phyloP scores from a whole-genome alignment of 2,329 filamentous ascomycete genomes.

The Bipolaris gigantea region DNA sequence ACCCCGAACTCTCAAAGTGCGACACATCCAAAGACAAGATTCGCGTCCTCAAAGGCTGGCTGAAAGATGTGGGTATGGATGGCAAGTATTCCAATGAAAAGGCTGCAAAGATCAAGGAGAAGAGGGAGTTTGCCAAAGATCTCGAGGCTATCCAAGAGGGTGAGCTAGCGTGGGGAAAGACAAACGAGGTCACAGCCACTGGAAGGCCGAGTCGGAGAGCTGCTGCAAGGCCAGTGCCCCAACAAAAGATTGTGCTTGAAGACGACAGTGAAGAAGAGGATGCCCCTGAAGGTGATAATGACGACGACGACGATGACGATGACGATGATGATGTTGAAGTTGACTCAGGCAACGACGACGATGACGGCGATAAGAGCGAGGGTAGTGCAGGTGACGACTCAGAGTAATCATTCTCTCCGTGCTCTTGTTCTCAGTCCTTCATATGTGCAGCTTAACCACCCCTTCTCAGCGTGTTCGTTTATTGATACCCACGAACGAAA shows the following conservation, averaged over 20 bases:
- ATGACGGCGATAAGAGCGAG: constrained; percentile 16
- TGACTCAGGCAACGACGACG: constrained; percentile 19
- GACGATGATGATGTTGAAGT: constrained; percentile 26
- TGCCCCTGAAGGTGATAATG: constrained; percentile 17
- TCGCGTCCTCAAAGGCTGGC: constrained; percentile 74
- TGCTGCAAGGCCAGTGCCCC: constrained; percentile 19
- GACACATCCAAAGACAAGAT: constrained; percentile 79
- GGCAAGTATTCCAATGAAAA: constrained; percentile 85
- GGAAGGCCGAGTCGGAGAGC: constrained; percentile 35
- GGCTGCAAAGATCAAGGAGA: constrained; percentile 84
- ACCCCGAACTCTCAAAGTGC: constrained; percentile 71
- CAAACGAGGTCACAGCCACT: constrained; percentile 29
- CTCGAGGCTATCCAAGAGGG: constrained; percentile 83
- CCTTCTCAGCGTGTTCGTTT: background rate
- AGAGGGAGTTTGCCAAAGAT: constrained; percentile 80
- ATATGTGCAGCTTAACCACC: background rate
- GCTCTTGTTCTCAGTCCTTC: background rate
- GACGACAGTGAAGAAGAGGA: constrained; percentile 31
- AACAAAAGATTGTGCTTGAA: constrained; percentile 27
- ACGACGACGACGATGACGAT: constrained; percentile 17
- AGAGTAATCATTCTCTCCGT: constrained; percentile 19
- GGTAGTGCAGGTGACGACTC: constrained; percentile 25
- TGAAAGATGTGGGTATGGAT: constrained; percentile 82
- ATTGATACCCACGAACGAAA: background rate
- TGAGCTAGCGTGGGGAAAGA: constrained; percentile 72